These are phyloP conservation scores for Ambrosiella beaveri DNA, from an alignment of 2,329 filamentous ascomycete species.

Conservation along the genomic window DNA sequence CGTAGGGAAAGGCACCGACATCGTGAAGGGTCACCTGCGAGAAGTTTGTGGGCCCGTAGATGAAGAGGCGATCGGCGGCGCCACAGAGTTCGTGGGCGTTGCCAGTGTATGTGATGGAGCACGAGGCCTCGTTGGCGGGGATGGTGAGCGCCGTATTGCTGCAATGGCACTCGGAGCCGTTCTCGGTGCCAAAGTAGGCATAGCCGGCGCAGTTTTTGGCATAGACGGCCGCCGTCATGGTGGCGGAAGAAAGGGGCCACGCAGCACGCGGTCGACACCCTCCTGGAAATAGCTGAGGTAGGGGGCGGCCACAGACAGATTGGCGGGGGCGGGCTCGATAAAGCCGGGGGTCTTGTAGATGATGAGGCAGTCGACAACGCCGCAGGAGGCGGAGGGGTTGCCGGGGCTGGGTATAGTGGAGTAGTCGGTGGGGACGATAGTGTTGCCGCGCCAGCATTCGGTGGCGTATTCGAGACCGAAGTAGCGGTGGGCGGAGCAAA, in stretches of 20 bases:
- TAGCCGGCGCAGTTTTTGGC: slow-evolving; percentile 21
- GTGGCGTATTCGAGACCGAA: slow-evolving; percentile 35
- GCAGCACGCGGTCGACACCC: slow-evolving; percentile 15
- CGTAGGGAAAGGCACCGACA: neutral
- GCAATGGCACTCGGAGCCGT: slow-evolving; percentile 23
- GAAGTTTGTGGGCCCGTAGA: slow-evolving; percentile 22
- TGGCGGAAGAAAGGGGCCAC: slow-evolving; percentile 17
- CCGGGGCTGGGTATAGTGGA: slow-evolving; percentile 27
- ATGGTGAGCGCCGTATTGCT: slow-evolving; percentile 18
- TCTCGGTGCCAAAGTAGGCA: slow-evolving; percentile 26
- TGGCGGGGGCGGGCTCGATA: slow-evolving; percentile 19
- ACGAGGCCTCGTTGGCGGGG: slow-evolving; percentile 18
- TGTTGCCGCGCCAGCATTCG: slow-evolving; percentile 35
- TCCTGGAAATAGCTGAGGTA: slow-evolving; percentile 24
- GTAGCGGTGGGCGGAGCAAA: slow-evolving; percentile 29
- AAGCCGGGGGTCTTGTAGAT: slow-evolving; percentile 24
- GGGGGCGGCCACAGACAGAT: slow-evolving; percentile 18
- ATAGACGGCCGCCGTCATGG: slow-evolving; percentile 22
- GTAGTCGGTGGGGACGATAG: slow-evolving; percentile 19
- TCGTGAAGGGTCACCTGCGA: neutral
- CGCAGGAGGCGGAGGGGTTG: slow-evolving; percentile 25
- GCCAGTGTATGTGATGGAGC: slow-evolving; percentile 21
- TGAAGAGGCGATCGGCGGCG: slow-evolving; percentile 19
- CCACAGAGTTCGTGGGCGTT: slow-evolving; percentile 21
- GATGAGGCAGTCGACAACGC: slow-evolving; percentile 25